These are phyloP conservation scores for Brassica balearica DNA, from an alignment of 441 rosid genomes.

Conservation along the genomic window DNA sequence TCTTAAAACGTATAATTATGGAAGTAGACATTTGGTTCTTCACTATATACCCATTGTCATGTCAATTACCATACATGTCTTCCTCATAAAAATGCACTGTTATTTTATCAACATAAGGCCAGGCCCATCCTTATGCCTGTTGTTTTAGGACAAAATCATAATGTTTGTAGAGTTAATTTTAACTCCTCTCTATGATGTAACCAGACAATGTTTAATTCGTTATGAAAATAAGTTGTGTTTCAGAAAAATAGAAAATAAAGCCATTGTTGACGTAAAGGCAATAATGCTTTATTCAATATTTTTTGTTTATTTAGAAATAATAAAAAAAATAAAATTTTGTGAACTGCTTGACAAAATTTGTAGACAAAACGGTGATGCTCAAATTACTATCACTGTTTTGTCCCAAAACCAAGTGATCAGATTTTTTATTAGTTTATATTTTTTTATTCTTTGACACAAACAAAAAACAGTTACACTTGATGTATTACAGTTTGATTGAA, in stretches of 20 bases:
- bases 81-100: neutral
- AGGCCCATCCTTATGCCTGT: neutral
- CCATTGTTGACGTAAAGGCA: neutral
- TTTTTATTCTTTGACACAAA: no score
- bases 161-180: neutral
- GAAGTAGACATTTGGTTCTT: conserved; percentile 2
- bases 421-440: no score
- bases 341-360: no score
- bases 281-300: neutral
- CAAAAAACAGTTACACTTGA: no score
- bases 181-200: neutral
- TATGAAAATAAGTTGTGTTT: neutral
- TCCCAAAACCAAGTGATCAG: no score
- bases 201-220: neutral
- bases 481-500: no score
- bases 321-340: neutral
- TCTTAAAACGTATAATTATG: neutral
- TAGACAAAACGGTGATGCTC: no score
- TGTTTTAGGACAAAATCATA: neutral
- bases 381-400: no score
- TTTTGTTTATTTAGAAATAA: neutral
- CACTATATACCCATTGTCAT: neutral
- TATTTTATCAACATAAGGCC: neutral
- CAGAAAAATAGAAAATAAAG: neutral
- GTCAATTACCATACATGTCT: conserved; percentile 1